Base-by-base conservation (phyloP, 2,329 filamentous ascomycete genomes). In the Ophiocordyceps camponoti-rufipedis region DNA sequence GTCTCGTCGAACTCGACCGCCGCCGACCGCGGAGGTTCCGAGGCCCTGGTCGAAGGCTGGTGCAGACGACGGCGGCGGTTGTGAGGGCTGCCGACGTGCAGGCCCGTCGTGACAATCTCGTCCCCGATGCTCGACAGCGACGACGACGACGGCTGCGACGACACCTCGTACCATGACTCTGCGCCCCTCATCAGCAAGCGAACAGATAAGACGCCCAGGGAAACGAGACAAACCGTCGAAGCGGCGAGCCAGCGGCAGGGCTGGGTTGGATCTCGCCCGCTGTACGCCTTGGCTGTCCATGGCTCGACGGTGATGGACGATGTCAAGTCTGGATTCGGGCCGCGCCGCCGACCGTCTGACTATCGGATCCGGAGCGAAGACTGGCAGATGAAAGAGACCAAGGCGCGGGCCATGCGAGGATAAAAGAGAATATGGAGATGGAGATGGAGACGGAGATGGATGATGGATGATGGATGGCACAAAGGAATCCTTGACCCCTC, bases 131-230 rank as follows among this genome's bases (percentile, higher is more conserved):
- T 94, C 18, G 88, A 94, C 12, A 94, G 69, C 13, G 88, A 95
- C 2, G 89, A 94, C 2, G 89, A 94, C 0, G 89, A 95, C 8
- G 89, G 87, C 54, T 91, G 85, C 4, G 89, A 95, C 42, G 83
- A 78, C 49, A 98, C 79, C 61, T 98, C 89, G 54, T 96, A 78
- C 91, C 91, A 98, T 9, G 91, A 95, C 67, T 96, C 91, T 88
- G 68, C 52, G 47, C 43, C 16, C 8, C 1, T 9, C 16, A n/a
- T 39, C 16, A 39, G 35, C 35, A n/a, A n/a, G 9, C 35, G 4
- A n/a, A 6, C 10, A 16, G 2, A 18, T 2, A 10, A 39, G 6
- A 4, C n/a, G 35, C 3, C 10, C n/a, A 6, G 11, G 16, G 12
- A 5, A 39, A 9, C 16, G 42, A 42, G 31, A 54, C 58, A 41